A percentile compares a stretch with the other conserved stretches of the same genome.
phyloP scores from a whole-genome alignment of 306 rosid genomes.

The Hippophae tibetana region DNA sequence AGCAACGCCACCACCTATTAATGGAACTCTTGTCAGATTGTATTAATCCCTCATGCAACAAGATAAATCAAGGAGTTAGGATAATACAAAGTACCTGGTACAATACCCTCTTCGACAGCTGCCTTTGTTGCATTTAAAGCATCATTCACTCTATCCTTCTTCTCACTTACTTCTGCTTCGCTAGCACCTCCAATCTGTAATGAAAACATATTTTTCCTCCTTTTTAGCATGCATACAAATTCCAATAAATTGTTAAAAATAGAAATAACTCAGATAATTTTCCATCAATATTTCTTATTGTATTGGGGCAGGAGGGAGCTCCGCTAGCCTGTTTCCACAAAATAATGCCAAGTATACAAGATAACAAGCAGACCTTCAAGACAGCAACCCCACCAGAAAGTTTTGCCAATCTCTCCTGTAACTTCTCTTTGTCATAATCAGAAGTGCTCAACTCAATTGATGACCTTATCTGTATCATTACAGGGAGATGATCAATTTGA shows the following conservation, averaged over 20 bases:
- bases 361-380: constrained; percentile 25
- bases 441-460: constrained; percentile 41
- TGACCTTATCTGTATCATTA: constrained; percentile 33
- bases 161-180: constrained; percentile 46
- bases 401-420: constrained; percentile 40
- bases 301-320: not conserved
- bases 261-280: no score
- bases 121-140: constrained; percentile 54
- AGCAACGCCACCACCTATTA: constrained; percentile 49
- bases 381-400: constrained; percentile 51
- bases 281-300: not conserved
- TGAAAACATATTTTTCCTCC: not conserved
- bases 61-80: not conserved
- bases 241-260: no score
- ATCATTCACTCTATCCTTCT: constrained; percentile 49
- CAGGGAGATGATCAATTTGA: no score
- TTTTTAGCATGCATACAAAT: no score
- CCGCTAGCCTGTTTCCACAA: not conserved
- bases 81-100: constrained; percentile 26
- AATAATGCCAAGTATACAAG: no score
- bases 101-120: constrained; percentile 53
- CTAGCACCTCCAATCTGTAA: constrained; percentile 46
- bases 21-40: constrained; percentile 5
- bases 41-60: not conserved
- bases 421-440: constrained; percentile 45